A percentile compares a stretch with the other conserved stretches of the same genome.
Evolutionary conservation across 2,329 filamentous ascomycete genomes (phyloP).

Genomic region (Sclerotinia trifoliorum): DNA sequence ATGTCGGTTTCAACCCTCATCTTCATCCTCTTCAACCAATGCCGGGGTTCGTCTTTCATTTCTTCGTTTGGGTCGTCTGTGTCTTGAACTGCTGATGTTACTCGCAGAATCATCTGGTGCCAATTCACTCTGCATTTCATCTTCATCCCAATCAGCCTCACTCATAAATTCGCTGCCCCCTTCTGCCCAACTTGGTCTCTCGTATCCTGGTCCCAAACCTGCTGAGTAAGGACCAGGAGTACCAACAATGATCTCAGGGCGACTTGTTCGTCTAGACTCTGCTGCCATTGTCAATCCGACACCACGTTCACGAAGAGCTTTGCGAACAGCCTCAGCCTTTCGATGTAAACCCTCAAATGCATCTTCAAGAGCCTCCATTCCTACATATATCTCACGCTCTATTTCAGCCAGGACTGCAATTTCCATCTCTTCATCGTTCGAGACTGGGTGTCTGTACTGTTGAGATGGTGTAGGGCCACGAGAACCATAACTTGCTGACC

Average conservation of each 20-base stretch:
- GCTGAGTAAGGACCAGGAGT: constrained; percentile 43
- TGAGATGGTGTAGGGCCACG: constrained; percentile 59
- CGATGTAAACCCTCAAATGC: constrained; percentile 90
- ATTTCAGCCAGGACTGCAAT: constrained; percentile 87
- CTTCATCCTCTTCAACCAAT: constrained; percentile 69
- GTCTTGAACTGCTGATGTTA: constrained; percentile 71
- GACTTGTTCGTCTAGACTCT: constrained; percentile 34
- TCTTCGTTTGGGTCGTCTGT: constrained; percentile 65
- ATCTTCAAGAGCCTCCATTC: constrained; percentile 93
- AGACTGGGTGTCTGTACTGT: constrained; percentile 60
- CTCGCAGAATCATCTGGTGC: constrained; percentile 78
- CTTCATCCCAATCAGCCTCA: constrained; percentile 41
- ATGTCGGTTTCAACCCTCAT: constrained; percentile 42
- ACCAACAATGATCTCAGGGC: constrained; percentile 42
- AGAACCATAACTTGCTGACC: constrained; percentile 43
- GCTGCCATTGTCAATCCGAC: constrained; percentile 60
- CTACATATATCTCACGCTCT: constrained; percentile 86
- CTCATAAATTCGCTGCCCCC: constrained; percentile 49
- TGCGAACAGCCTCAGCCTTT: constrained; percentile 77
- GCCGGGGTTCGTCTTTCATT: constrained; percentile 70
- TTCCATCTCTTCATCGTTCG: constrained; percentile 90
- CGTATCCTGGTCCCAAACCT: constrained; percentile 39
- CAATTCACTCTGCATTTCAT: constrained; percentile 58
- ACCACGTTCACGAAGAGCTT: constrained; percentile 74
- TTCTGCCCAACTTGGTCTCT: constrained; percentile 36